These are phyloP conservation scores for Polysphondylium violaceum DNA, from an alignment of 78 protist species.

Conservation along the genomic window DNA sequence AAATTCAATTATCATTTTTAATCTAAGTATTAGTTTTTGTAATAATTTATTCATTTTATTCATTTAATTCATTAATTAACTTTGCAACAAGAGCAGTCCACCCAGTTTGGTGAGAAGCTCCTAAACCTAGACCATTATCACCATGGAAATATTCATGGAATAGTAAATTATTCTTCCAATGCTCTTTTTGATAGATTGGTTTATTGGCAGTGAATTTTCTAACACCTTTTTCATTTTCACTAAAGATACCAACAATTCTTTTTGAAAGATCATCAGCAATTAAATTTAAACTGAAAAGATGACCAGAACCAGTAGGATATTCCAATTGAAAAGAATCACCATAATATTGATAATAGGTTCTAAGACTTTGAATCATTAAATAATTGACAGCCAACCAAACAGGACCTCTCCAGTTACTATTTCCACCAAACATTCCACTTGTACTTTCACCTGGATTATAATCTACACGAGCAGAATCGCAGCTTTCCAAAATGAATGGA, in stretches of 20 bases:
- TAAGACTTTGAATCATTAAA: constrained; percentile 79
- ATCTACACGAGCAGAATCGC: neutral
- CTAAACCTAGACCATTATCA: constrained; percentile 84
- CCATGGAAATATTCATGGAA: constrained; percentile 86
- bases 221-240: constrained; percentile 10
- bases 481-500: constrained; percentile 38
- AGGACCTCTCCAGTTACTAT: constrained; percentile 91
- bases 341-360: constrained; percentile 54
- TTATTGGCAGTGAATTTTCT: constrained; percentile 43
- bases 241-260: constrained; percentile 56
- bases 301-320: constrained; percentile 62
- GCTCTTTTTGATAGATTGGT: constrained; percentile 19
- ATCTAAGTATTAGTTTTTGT: neutral
- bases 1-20: too few relatives aligned
- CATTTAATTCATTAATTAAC: constrained; percentile 14
- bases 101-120: constrained; percentile 92
- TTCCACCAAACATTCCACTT: constrained; percentile 85
- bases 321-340: constrained; percentile 62
- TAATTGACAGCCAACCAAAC: constrained; percentile 86
- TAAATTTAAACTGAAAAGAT: constrained; percentile 1
- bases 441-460: constrained; percentile 78
- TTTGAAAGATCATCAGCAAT: constrained; percentile 26
- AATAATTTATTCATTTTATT: neutral
- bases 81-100: constrained; percentile 87
- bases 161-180: constrained; percentile 59